These are phyloP conservation scores for Aureobasidium sp. DNA, from an alignment of 2,329 filamentous ascomycete species.

Conservation along the genomic window DNA sequence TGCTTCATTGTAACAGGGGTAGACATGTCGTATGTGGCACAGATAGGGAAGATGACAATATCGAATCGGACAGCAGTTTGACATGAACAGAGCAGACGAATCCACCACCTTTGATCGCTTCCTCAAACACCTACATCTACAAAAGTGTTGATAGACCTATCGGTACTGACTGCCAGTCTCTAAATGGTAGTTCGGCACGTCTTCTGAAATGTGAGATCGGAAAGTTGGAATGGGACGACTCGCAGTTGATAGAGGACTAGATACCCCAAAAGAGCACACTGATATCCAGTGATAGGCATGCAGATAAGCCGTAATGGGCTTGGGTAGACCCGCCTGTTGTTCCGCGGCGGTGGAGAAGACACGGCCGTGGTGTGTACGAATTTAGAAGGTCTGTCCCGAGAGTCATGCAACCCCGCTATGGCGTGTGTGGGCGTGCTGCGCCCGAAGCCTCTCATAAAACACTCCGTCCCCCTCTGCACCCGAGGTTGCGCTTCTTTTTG, in stretches of 20 bases:
- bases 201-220: not conserved
- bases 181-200: not conserved
- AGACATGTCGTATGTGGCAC: constrained; percentile 18
- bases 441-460: not conserved
- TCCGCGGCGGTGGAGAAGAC: not conserved
- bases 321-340: not conserved
- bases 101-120: not conserved
- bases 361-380: not conserved
- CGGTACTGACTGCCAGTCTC: not conserved
- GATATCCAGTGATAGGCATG: not conserved
- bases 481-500: not conserved
- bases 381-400: not conserved
- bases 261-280: not conserved
- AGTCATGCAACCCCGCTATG: constrained; percentile 2
- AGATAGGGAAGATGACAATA: not conserved
- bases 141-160: not conserved
- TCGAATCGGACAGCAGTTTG: not conserved
- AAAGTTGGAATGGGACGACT: not conserved
- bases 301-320: not conserved
- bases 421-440: constrained; percentile 1
- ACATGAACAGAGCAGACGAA: not conserved
- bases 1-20: constrained; percentile 38
- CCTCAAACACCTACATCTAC: not conserved
- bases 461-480: not conserved
- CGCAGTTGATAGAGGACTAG: not conserved